These are phyloP conservation scores for Ampelocalamus luodianensis DNA, from an alignment of 176 grass and related monocot genomes.

Conservation along the genomic window DNA sequence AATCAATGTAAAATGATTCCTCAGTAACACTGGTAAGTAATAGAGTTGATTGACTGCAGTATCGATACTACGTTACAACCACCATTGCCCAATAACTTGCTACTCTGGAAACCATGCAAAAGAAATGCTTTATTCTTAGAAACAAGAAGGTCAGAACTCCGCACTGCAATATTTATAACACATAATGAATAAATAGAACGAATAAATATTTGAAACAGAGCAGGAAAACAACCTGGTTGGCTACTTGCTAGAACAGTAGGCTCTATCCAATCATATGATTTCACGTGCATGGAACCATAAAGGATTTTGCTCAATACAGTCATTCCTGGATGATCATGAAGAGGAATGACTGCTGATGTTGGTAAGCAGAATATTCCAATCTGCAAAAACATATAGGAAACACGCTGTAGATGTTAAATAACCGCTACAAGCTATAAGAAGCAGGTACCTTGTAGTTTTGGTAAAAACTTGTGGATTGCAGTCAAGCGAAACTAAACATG, in stretches of 20 bases:
- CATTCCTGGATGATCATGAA: slow-evolving; percentile 96
- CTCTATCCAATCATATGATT: slow-evolving; percentile 94
- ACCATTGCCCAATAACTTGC: neutral
- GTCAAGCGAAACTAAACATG: slow-evolving; percentile 8
- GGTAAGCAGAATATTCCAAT: slow-evolving; percentile 96
- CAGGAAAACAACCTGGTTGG: slow-evolving; percentile 48
- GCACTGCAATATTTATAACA: neutral
- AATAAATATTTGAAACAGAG: slow-evolving; percentile 41
- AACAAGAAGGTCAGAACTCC: slow-evolving; percentile 5
- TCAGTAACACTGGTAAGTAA: neutral
- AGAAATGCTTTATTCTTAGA: neutral
- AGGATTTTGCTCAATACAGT: slow-evolving; percentile 95
- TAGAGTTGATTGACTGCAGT: neutral
- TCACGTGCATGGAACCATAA: slow-evolving; percentile 93
- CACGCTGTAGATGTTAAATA: neutral
- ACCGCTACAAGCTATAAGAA: neutral
- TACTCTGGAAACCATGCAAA: slow-evolving; percentile 10
- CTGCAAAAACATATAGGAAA: slow-evolving; percentile 55
- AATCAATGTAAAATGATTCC: slow-evolving; percentile 9
- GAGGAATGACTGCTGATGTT: slow-evolving; percentile 87
- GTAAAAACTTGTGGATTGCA: neutral
- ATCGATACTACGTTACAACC: neutral
- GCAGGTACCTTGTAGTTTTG: neutral
- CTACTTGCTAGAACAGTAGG: slow-evolving; percentile 57
- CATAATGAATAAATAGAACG: neutral